Percentiles rank a stretch among this genome's conserved stretches.
Conservation (phyloP, 371 early-diverging fungal species). For the Mycotypha africana region DNA sequence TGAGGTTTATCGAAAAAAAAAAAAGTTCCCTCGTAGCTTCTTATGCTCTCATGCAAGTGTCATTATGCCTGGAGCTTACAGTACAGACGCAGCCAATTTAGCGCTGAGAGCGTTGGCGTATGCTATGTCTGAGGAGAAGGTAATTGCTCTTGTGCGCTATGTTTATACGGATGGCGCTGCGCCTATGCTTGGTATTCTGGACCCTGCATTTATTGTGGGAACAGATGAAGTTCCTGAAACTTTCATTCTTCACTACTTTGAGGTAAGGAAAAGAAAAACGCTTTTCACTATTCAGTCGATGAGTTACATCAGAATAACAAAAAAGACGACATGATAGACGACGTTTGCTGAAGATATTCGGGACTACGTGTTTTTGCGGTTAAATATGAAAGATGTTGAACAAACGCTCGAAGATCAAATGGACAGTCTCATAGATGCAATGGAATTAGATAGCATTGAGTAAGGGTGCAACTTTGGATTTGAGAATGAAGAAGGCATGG, state of each 20-base stretch:
- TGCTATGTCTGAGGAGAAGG: slow-evolving; percentile 46
- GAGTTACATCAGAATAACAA: too few species aligned
- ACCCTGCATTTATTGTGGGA: slow-evolving; percentile 2
- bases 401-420: neutral
- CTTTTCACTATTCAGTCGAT: neutral
- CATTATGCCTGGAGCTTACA: slow-evolving; percentile 27
- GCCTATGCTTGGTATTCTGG: slow-evolving; percentile 61
- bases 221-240: neutral
- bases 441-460: slow-evolving; percentile 9
- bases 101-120: slow-evolving; percentile 54
- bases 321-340: slow-evolving; percentile 37
- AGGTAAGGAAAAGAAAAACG: slow-evolving; percentile 28
- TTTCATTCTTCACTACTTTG: slow-evolving; percentile 44
- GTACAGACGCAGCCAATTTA: slow-evolving; percentile 16
- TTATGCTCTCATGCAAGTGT: slow-evolving; percentile 48
- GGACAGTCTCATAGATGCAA: slow-evolving; percentile 5
- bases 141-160: slow-evolving; percentile 58
- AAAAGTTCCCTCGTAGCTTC: slow-evolving; percentile 59
- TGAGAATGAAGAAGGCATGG: neutral
- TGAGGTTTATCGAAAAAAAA: neutral
- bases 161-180: slow-evolving; percentile 43
- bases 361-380: neutral
- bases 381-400: too few species aligned
- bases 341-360: slow-evolving; percentile 71
- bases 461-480: slow-evolving; percentile 1